Percentiles rank a stretch among this genome's conserved stretches.
These are phyloP conservation scores for Mycena kentingensis DNA, from an alignment of 768 basidiomycete genomes.

Conservation along the genomic window DNA sequence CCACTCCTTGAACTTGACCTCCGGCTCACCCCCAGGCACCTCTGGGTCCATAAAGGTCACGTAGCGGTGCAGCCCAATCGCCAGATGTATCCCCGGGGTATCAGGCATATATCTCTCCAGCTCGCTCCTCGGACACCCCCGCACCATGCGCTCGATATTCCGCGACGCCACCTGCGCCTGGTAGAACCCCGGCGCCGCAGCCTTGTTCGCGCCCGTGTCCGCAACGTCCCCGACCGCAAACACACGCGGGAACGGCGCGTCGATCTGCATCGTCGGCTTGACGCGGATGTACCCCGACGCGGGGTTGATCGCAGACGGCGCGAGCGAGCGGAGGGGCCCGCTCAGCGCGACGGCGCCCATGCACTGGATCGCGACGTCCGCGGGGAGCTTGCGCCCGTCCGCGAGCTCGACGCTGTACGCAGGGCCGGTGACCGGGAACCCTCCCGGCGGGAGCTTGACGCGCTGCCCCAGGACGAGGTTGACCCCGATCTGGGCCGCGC, in stretches of 20 bases:
- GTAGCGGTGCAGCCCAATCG: slow-evolving; percentile 11
- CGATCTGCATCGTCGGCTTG: slow-evolving; percentile 19
- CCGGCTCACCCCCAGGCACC: not conserved
- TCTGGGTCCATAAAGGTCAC: slow-evolving; percentile 4
- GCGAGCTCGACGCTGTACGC: slow-evolving; percentile 10
- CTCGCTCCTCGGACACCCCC: not conserved
- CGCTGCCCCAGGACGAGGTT: slow-evolving; percentile 41
- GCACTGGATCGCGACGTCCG: slow-evolving; percentile 17
- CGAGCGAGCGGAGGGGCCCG: slow-evolving; percentile 13
- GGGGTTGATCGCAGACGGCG: slow-evolving; percentile 17
- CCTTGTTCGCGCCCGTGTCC: slow-evolving; percentile 19
- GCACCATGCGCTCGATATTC: slow-evolving; percentile 11
- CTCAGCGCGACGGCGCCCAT: slow-evolving; percentile 17
- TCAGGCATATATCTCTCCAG: slow-evolving; percentile 8
- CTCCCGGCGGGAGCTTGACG: slow-evolving; percentile 29
- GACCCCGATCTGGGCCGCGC: slow-evolving; percentile 38
- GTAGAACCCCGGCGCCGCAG: slow-evolving; percentile 9
- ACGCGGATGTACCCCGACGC: slow-evolving; percentile 14
- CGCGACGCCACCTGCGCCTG: slow-evolving; percentile 9
- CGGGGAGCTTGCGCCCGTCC: slow-evolving; percentile 3
- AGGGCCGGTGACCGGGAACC: slow-evolving; percentile 31
- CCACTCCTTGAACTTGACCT: not conserved
- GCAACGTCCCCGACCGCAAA: slow-evolving; percentile 19
- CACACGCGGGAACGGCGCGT: slow-evolving; percentile 7
- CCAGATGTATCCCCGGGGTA: slow-evolving; percentile 12